Base-by-base conservation (phyloP, 768 basidiomycete species). In the Gyrodon lividus region DNA sequence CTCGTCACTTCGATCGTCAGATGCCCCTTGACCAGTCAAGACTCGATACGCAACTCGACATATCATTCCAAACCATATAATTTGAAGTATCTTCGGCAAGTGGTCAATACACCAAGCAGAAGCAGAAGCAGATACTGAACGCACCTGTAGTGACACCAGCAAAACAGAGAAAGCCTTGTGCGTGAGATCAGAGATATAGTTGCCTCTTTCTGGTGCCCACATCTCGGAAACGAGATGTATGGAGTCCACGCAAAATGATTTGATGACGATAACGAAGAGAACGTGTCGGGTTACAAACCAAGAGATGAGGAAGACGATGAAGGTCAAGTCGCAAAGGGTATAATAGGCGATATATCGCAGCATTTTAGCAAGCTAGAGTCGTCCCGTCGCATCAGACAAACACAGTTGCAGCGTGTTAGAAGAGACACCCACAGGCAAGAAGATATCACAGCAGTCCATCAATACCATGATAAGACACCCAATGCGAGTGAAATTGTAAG, bases 391-490 rank as follows among this genome's bases (percentile, higher is more conserved):
- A 39, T 52, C 34, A 58, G 42, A 58, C 19, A 40, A 43, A 38
- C 20, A 12, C 12, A 1, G 23, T 34, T 1, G 10, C 33, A 24
- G 13, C 10, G 10, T 28, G 12, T 14, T 46, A 42, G 34, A 31
- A 38, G 20, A 26, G 28, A 35, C 8, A 81, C 91, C 63, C 64
- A 95, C 94, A 3, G 95, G 90, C 9, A 99, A 70, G 65, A 92
- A 83, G 46, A 98, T 90, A 72, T 99, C 97, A 64, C 87, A 90
- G 65, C 82, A 85, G 66, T 99, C 97, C 92, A 98, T 95, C 31
- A 97, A 72, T 45, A 91, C 79, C 81, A 97, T 87, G 53, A 97
- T 84, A 41, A 93, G 74, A 59, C 87, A 91, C 14, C 97, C 97
- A 39, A 95, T 80, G 40, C 94, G 87, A 8, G 92, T 96, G 65